Evolutionary conservation across 179 eudicot species (phyloP).

Genomic region (Silene coronaria): DNA sequence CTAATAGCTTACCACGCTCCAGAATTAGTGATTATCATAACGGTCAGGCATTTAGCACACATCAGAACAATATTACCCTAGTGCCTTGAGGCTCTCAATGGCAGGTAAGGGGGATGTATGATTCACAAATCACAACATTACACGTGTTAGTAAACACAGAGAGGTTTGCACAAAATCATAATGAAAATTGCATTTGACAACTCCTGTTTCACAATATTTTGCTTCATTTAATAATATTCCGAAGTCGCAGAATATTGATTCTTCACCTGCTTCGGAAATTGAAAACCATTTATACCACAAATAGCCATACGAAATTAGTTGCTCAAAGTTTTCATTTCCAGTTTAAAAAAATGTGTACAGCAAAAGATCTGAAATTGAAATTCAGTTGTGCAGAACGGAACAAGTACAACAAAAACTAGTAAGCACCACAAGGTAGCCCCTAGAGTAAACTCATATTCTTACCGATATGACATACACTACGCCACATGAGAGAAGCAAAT

Average conservation of each 20-base stretch:
- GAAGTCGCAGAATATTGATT: background rate
- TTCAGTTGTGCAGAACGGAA: background rate
- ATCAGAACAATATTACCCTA: background rate
- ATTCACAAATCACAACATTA: background rate
- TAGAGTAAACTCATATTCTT: conserved; percentile 30
- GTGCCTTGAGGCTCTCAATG: background rate
- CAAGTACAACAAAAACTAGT: background rate
- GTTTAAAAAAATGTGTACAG: background rate
- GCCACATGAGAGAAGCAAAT: conserved; percentile 82
- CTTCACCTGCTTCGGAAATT: background rate
- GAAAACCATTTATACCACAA: background rate
- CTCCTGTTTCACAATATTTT: background rate
- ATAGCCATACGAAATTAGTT: background rate
- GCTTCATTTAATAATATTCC: background rate
- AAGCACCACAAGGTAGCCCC: too few relatives aligned
- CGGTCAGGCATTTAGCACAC: background rate
- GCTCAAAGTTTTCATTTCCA: background rate
- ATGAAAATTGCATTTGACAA: background rate
- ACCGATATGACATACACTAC: conserved; percentile 68
- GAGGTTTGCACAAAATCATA: background rate
- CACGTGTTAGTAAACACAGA: background rate
- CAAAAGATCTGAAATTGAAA: background rate
- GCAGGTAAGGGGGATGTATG: background rate
- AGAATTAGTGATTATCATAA: background rate
- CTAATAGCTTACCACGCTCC: background rate